A percentile compares a stretch with the other conserved stretches of the same genome.
phyloP scores from a whole-genome alignment of 2,329 filamentous ascomycete genomes.

The Neonectria ditissima region DNA sequence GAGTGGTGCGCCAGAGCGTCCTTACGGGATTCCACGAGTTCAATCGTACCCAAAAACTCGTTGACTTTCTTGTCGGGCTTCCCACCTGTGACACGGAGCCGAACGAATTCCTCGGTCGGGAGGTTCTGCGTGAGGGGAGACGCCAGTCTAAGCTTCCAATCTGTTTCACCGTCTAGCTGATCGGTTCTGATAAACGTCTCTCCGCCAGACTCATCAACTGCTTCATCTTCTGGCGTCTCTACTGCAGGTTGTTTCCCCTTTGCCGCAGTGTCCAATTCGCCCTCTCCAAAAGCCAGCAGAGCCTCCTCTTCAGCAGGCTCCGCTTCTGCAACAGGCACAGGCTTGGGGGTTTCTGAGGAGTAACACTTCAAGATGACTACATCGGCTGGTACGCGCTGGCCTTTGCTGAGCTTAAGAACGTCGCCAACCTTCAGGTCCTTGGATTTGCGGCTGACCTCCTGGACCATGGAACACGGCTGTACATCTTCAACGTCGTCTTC shows the following conservation, averaged over 20 bases:
- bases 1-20: constrained; percentile 59
- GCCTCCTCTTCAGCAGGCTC: constrained; percentile 54
- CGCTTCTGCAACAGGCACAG: constrained; percentile 46
- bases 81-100: constrained; percentile 80
- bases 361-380: constrained; percentile 91
- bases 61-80: constrained; percentile 96
- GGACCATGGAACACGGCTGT: constrained; percentile 62
- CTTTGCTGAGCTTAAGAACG: constrained; percentile 91
- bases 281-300: constrained; percentile 56
- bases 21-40: constrained; percentile 71
- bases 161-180: constrained; percentile 96
- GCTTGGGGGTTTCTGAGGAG: constrained; percentile 62
- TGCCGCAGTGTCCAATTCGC: constrained; percentile 46
- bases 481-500: constrained; percentile 63
- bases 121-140: constrained; percentile 88
- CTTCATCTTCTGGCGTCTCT: constrained; percentile 41
- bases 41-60: constrained; percentile 91
- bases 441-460: constrained; percentile 83
- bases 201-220: constrained; percentile 65
- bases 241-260: constrained; percentile 52
- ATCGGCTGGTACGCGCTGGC: constrained; percentile 93
- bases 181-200: constrained; percentile 98
- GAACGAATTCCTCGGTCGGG: constrained; percentile 76
- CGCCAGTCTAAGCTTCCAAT: constrained; percentile 95
- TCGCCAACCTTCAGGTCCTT: constrained; percentile 93